Percentiles rank a stretch among this genome's conserved stretches.
Evolutionary conservation across 495 filamentous ascomycete species (phyloP).

Genomic region (Penicillium macrosclerotiorum): DNA sequence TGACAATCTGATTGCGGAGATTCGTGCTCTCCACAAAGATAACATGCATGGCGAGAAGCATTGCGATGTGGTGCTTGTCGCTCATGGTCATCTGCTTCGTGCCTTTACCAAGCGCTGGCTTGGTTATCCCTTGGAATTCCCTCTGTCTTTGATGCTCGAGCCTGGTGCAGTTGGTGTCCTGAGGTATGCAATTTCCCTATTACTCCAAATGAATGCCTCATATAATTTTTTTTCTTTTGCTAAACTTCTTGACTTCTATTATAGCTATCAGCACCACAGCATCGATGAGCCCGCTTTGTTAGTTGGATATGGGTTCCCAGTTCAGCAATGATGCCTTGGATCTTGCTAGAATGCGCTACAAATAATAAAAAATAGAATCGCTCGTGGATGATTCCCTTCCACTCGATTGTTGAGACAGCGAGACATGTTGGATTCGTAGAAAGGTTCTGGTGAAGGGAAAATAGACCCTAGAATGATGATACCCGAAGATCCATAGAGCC

Average conservation of each 20-base stretch:
- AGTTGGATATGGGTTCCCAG: conserved; percentile 33
- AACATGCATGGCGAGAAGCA: conserved; percentile 48
- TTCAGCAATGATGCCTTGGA: conserved; percentile 19
- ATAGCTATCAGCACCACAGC: conserved; percentile 34
- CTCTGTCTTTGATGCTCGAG: conserved; percentile 67
- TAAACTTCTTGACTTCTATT: too few relatives aligned
- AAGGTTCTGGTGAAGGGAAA: not conserved
- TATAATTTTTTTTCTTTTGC: too few relatives aligned
- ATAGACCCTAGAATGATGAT: conserved; percentile 3
- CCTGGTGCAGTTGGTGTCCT: conserved; percentile 74
- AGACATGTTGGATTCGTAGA: too few relatives aligned
- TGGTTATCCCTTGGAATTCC: conserved; percentile 59
- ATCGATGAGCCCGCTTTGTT: conserved; percentile 36
- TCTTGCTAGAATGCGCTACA: too few relatives aligned
- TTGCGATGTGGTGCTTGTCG: conserved; percentile 58
- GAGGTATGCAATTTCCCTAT: conserved; percentile 40
- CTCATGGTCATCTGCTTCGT: conserved; percentile 76
- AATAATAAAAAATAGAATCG: too few relatives aligned
- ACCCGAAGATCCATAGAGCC: not conserved
- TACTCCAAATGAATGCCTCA: too few relatives aligned
- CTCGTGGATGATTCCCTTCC: too few relatives aligned
- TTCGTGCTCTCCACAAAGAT: conserved; percentile 50
- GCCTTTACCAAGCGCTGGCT: conserved; percentile 81
- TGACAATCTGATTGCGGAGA: conserved; percentile 65
- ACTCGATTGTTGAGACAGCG: too few relatives aligned